Evolutionary conservation across 352 stramenopile species (phyloP).

Genomic region (Phytopythium litorale): DNA sequence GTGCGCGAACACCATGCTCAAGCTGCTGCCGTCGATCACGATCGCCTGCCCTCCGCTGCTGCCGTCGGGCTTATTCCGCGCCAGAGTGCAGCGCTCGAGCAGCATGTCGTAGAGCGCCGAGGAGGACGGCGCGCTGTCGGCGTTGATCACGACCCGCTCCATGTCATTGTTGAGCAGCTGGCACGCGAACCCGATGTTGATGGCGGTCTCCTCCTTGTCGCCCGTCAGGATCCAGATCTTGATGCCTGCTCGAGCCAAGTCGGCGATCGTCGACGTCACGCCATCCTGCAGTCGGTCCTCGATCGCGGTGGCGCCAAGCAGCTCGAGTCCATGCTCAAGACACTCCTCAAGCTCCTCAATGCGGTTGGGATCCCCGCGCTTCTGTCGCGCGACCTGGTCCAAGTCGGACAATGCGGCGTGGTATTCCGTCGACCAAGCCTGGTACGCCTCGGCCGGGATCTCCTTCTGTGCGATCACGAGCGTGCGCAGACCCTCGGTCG

Average conservation of each 20-base stretch:
- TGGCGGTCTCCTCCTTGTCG: constrained; percentile 95
- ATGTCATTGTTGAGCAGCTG: constrained; percentile 96
- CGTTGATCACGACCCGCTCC: constrained; percentile 86
- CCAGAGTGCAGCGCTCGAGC: constrained; percentile 35
- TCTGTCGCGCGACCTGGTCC: constrained; percentile 56
- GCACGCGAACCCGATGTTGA: constrained; percentile 96
- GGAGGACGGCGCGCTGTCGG: constrained; percentile 44
- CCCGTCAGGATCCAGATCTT: constrained; percentile 88
- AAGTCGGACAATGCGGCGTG: constrained; percentile 69
- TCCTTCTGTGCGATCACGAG: constrained; percentile 87
- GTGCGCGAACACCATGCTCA: constrained; percentile 79
- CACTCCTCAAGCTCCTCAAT: constrained; percentile 83
- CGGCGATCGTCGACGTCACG: constrained; percentile 70
- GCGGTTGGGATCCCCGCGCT: constrained; percentile 50
- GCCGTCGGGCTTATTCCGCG: constrained; percentile 11
- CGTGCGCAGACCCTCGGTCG: constrained; percentile 82
- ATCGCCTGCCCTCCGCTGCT: constrained; percentile 41
- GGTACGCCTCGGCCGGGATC: constrained; percentile 58
- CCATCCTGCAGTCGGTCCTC: constrained; percentile 80
- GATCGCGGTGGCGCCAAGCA: constrained; percentile 78
- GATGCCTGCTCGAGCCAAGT: constrained; percentile 67
- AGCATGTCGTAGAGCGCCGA: constrained; percentile 66
- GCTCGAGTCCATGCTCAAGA: constrained; percentile 66
- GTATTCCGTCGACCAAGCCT: constrained; percentile 74
- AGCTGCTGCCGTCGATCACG: constrained; percentile 66